Base-by-base conservation (phyloP, 805 yeast species). In the Hanseniaspora lindneri region DNA sequence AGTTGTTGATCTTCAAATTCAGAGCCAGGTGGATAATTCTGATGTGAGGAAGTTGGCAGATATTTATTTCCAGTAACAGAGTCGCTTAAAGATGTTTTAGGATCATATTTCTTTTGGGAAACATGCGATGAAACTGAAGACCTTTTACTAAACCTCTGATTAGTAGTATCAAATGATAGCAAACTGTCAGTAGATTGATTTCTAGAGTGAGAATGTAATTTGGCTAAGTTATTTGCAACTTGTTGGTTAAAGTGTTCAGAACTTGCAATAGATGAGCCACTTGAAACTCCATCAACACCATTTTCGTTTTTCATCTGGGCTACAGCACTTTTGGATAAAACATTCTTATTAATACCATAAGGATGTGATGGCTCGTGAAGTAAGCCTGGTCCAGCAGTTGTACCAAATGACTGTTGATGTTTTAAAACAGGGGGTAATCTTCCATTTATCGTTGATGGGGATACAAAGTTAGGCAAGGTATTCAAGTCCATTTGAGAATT, bases 401-500 rank as follows among this genome's bases (percentile, higher is more conserved):
- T 14, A 16, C 27, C 19, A 28, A 23, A 20, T 20, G 17, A 19
- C 14, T 28, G 17, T 32, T 39, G 37, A 16, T 27, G 8, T 9
- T 27, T 9, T 27, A 9, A 11, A 27, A 27, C 11, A 21, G 20
- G 24, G 14, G 36, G 23, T 13, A 21, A 10, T 32, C 49, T 39
- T 7, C 16, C 16, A 4, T 9, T 10, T 4, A 37, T n/a, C 9
- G 17, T n/a, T 20, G 20, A 7, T 4, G 17, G 13, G 21, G n/a
- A 16, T 16, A 30, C n/a, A 13, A 30, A 17, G 16, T 23, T 30
- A 6, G 41, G 23, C 9, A 25, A 25, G 16, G 24, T 60, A 13
- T 56, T 47, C 19, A 65, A 54, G 53, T 72, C 75, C 19, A 63
- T 48, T 20, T 58, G 60, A 2, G 77, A 72, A 1, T 71, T 67